A percentile compares a stretch with the other conserved stretches of the same genome.
These are phyloP conservation scores for Gastrodia elata DNA, from an alignment of 106 monocot genomes.

Conservation along the genomic window DNA sequence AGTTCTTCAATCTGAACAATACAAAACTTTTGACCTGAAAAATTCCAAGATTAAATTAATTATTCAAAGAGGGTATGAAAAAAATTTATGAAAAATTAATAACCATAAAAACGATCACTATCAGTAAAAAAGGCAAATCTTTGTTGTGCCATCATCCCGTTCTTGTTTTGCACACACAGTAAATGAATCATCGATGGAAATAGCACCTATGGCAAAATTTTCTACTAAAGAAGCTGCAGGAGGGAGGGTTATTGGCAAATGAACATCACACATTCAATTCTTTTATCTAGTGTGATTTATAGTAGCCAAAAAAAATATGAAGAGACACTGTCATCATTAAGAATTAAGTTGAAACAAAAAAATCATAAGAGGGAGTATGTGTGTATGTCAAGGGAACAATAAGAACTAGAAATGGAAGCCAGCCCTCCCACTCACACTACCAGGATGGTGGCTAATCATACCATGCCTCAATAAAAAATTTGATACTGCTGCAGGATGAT, in stretches of 20 bases:
- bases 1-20: constrained; percentile 67
- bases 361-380: not conserved
- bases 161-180: not conserved
- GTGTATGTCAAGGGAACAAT: not conserved
- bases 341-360: not conserved
- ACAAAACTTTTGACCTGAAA: constrained; percentile 73
- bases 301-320: not conserved
- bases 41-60: not conserved
- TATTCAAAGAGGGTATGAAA: not conserved
- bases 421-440: no score
- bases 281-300: not conserved
- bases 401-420: not conserved
- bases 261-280: not conserved
- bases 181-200: not conserved
- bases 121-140: not conserved
- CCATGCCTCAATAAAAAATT: no score
- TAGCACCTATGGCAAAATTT: not conserved
- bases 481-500: no score
- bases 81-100: not conserved
- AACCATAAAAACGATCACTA: not conserved
- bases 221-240: not conserved
- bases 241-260: not conserved
- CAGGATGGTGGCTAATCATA: no score
- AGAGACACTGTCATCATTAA: not conserved
- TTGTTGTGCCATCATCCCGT: not conserved